Conservation (phyloP, 805 yeast genomes). For the Wickerhamiella spandovensis region DNA sequence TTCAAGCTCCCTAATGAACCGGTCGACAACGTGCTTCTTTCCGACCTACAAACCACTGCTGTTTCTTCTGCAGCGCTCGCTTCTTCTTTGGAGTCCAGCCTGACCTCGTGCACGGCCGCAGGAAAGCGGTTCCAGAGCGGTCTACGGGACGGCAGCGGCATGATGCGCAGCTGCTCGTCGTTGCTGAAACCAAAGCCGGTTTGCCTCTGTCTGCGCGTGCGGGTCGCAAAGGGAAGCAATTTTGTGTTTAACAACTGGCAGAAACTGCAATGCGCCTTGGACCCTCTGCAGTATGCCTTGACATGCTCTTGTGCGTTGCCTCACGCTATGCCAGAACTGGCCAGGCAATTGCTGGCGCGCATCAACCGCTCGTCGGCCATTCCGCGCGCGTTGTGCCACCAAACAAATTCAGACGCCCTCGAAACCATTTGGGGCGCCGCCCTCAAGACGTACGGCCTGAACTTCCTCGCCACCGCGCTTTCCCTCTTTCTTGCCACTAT, state of each 20-base stretch:
- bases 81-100: no score
- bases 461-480: neutral
- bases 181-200: neutral
- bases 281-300: neutral
- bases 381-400: neutral
- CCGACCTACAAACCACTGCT: neutral
- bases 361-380: neutral
- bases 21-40: neutral
- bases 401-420: neutral
- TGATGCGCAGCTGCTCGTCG: neutral
- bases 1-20: neutral
- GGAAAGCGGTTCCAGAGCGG: neutral
- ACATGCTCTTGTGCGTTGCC: neutral
- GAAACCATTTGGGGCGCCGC: neutral
- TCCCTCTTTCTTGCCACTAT: neutral
- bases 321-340: neutral
- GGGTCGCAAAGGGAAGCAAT: neutral
- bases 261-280: neutral
- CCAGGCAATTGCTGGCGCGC: neutral
- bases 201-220: neutral
- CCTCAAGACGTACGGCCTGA: neutral
- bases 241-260: neutral
- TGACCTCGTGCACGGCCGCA: neutral
- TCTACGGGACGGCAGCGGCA: neutral
- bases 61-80: neutral